Conservation (phyloP, 768 basidiomycete species). For the Pleurotus eryngii region DNA sequence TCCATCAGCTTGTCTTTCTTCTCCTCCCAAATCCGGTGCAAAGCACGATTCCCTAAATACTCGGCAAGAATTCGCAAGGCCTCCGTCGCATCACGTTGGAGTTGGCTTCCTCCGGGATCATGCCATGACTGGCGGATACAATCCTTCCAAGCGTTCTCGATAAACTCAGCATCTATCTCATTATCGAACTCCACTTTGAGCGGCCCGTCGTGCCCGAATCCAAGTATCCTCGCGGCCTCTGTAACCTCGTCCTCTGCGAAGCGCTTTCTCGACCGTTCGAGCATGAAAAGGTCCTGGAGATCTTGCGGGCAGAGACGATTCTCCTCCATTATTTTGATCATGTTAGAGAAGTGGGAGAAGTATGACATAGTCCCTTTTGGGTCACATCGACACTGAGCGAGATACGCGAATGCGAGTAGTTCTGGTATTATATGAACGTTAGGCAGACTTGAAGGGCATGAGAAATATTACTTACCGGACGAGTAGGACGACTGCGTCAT, state of each 20-base stretch:
- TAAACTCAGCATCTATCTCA: conserved; percentile 66
- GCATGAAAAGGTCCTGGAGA: conserved; percentile 55
- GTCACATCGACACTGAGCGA: conserved; percentile 80
- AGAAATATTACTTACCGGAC: conserved; percentile 41
- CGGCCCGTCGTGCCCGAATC: conserved; percentile 60
- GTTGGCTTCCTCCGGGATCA: conserved; percentile 48
- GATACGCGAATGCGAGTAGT: conserved; percentile 72
- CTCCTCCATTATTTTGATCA: conserved; percentile 49
- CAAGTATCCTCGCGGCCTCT: conserved; percentile 48
- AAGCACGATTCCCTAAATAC: conserved; percentile 44
- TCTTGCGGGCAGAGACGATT: conserved; percentile 41
- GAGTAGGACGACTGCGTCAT: conserved; percentile 66
- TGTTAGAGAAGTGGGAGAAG: conserved; percentile 54
- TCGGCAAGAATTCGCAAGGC: conserved; percentile 71
- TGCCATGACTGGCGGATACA: conserved; percentile 51
- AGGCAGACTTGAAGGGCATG: not conserved
- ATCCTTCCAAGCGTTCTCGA: conserved; percentile 68
- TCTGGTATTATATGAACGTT: conserved; percentile 36
- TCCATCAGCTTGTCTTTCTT: conserved; percentile 59
- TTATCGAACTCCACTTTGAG: conserved; percentile 68
- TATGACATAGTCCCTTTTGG: conserved; percentile 60
- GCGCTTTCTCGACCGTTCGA: conserved; percentile 62
- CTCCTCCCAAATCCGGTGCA: conserved; percentile 51
- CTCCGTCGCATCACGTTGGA: conserved; percentile 56
- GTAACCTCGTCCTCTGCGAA: conserved; percentile 58